A percentile compares a stretch with the other conserved stretches of the same genome.
Conservation (phyloP, 2,329 filamentous ascomycete genomes). For the Calonectria pteridis region DNA sequence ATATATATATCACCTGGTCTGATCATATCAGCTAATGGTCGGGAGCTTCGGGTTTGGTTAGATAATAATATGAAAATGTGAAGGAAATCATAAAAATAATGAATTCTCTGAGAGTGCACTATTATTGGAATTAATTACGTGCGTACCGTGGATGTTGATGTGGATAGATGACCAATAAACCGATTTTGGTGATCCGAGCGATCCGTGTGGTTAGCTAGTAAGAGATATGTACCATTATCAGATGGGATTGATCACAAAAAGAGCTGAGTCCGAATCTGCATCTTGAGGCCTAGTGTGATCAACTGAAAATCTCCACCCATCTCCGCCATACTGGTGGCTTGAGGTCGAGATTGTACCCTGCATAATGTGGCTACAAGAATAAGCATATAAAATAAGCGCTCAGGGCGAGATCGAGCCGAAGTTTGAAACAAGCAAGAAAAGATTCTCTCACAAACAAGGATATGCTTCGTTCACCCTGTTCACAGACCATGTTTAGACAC, state of each 20-base stretch:
- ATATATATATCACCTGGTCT: not conserved
- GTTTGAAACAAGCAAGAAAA: not conserved
- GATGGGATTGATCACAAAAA: not conserved
- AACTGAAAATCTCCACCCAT: not conserved
- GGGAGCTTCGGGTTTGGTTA: not conserved
- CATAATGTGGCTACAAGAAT: no score
- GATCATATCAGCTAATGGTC: not conserved
- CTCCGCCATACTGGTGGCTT: no score
- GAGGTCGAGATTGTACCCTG: no score
- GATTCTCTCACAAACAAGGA: not conserved
- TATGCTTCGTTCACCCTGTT: not conserved
- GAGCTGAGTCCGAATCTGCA: not conserved
- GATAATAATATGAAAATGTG: not conserved
- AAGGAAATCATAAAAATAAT: not conserved
- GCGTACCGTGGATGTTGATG: not conserved
- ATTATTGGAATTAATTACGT: not conserved
- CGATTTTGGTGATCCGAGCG: not conserved
- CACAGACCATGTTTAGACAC: not conserved
- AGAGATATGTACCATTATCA: not conserved
- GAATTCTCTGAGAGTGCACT: not conserved
- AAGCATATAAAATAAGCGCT: not conserved
- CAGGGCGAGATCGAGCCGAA: not conserved
- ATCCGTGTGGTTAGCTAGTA: not conserved
- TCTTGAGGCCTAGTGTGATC: not conserved
- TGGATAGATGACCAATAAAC: not conserved